Base-by-base conservation (phyloP, 352 stramenopile species). In the Globisporangium nodosum region DNA sequence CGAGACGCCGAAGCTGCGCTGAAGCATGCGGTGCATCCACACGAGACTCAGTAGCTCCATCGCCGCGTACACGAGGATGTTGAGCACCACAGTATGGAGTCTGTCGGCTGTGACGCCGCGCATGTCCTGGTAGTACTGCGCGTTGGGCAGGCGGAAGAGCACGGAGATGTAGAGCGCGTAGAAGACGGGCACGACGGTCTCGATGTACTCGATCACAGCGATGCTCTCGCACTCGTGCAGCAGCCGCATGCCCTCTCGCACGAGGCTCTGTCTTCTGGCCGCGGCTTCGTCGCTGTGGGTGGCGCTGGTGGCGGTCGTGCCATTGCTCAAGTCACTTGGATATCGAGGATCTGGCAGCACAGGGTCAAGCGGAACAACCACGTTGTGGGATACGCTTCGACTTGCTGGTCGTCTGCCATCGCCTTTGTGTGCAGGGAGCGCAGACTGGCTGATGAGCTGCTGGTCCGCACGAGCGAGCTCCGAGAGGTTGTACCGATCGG, bases 21-120 rank as follows among this genome's bases (percentile, higher is more conserved):
- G 24, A 11, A 79, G 33, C 13, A 67, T 15, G 0, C 52, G 5
- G 35, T 58, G 20, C 16, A 77, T 45, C 7, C 64, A n/a, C 12
- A 69, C 42, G 5, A 81, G 54, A 0, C 65, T 66, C 15, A 57
- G n/a, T 1, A 77, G 27, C 62, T 77, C 66, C 9, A 75, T 49
- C 20, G 40, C 0, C 0, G 61, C 31, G 48, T 69, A 77, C n/a
- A 63, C 18, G 3, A 71, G 0, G 13, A 73, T 56, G 33, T 61
- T 66, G 4, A 21, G 7, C 3, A 63, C 56, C 0, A 65, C 49
- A 1, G 2, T 7, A 5, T 47, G 4, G 1, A 68, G 46, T 46
- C 52, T 35, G 7, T 30, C 24, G 13, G 51, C 9, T 3, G 30
- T 57, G 61, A 61, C 5, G 30, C 21, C 54, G 20, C 8, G n/a